Conservation (phyloP, 345 rosid species). For the Nasturtium officinale region DNA sequence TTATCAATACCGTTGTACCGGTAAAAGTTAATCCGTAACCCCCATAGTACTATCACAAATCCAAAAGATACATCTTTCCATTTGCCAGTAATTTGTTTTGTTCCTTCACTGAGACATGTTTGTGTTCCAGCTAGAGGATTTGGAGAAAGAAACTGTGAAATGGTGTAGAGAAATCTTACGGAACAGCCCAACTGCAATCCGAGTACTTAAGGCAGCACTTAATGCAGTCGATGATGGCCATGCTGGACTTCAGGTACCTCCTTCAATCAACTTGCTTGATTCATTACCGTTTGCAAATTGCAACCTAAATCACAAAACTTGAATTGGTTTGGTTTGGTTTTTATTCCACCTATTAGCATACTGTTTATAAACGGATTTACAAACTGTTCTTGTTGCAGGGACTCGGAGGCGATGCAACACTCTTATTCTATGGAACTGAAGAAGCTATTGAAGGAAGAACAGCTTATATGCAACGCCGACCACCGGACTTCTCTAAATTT, state of each 20-base stretch:
- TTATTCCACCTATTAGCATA: not conserved
- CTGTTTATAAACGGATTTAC: not conserved
- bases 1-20: constrained; percentile 80
- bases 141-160: constrained; percentile 84
- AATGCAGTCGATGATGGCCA: constrained; percentile 96
- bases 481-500: constrained; percentile 81
- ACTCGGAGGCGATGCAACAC: constrained; percentile 87
- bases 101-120: constrained; percentile 10
- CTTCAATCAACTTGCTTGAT: not conserved
- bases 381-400: constrained; percentile 47
- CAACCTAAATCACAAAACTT: too few relatives aligned
- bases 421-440: constrained; percentile 80
- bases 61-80: not conserved
- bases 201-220: constrained; percentile 87
- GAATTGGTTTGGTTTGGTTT: not conserved
- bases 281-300: not conserved
- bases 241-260: constrained; percentile 81
- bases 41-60: not conserved
- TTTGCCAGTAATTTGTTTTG: not conserved
- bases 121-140: constrained; percentile 59
- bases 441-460: constrained; percentile 86
- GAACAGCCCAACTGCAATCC: constrained; percentile 91
- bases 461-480: constrained; percentile 71
- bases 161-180: constrained; percentile 91
- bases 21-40: constrained; percentile 39